These are phyloP conservation scores for Dactylellina leptospora DNA, from an alignment of 2,329 filamentous ascomycete species.

Conservation along the genomic window DNA sequence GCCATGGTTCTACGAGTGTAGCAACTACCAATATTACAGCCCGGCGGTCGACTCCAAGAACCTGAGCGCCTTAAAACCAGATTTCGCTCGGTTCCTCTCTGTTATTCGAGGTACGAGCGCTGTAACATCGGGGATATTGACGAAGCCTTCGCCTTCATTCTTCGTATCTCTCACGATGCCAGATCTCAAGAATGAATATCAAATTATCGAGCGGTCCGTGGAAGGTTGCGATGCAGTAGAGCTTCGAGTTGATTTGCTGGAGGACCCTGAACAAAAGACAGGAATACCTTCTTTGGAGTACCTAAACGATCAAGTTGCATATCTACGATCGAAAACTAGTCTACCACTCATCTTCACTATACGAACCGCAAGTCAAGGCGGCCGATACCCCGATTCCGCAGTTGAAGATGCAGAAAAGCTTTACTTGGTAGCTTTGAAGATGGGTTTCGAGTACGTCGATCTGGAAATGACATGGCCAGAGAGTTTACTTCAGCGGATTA, in stretches of 20 bases:
- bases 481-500: conserved; percentile 74
- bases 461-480: conserved; percentile 87
- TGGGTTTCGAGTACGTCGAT: conserved; percentile 92
- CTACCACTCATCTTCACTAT: conserved; percentile 93
- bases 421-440: conserved; percentile 79
- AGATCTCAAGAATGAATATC: conserved; percentile 65
- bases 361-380: conserved; percentile 84
- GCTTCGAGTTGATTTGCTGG: conserved; percentile 86
- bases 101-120: conserved; percentile 72
- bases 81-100: conserved; percentile 77
- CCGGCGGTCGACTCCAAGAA: conserved; percentile 68
- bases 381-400: conserved; percentile 81
- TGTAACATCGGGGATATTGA: conserved; percentile 68
- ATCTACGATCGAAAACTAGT: conserved; percentile 75
- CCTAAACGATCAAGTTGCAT: conserved; percentile 80
- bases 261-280: conserved; percentile 69
- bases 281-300: conserved; percentile 75
- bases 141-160: conserved; percentile 77
- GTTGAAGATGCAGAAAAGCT: conserved; percentile 75
- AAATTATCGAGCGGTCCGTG: conserved; percentile 74
- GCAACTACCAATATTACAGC: conserved; percentile 92
- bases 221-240: conserved; percentile 92
- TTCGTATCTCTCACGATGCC: conserved; percentile 92
- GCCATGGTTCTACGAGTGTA: conserved; percentile 89
- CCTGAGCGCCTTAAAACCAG: conserved; percentile 68